Evolutionary conservation across 2,329 filamentous ascomycete species (phyloP).

Genomic region (Sporothrix pallida): DNA sequence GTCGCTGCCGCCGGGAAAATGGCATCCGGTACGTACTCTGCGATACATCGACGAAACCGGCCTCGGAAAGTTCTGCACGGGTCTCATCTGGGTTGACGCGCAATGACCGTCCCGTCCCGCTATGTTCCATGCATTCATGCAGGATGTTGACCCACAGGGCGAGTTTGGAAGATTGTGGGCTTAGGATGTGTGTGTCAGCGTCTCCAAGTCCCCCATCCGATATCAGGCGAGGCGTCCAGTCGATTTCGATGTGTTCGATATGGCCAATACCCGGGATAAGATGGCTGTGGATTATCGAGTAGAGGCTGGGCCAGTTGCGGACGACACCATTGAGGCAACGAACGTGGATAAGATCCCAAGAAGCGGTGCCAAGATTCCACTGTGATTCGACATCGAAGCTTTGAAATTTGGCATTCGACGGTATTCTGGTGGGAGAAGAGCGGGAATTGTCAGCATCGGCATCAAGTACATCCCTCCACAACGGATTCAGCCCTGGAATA

Average conservation of each 20-base stretch:
- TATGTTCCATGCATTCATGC: constrained; percentile 58
- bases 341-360: constrained; percentile 84
- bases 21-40: constrained; percentile 73
- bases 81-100: constrained; percentile 61
- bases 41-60: constrained; percentile 81
- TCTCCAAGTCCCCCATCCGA: constrained; percentile 46
- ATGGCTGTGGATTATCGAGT: constrained; percentile 72
- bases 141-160: constrained; percentile 26
- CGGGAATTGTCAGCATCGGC: not conserved
- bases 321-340: constrained; percentile 81
- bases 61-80: constrained; percentile 64
- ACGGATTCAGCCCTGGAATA: not conserved
- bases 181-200: not conserved
- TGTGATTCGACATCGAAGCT: constrained; percentile 78
- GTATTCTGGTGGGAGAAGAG: constrained; percentile 61
- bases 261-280: constrained; percentile 75
- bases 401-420: constrained; percentile 69
- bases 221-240: constrained; percentile 78
- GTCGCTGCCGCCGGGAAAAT: constrained; percentile 56
- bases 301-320: constrained; percentile 74
- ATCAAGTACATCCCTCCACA: not conserved
- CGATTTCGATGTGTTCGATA: constrained; percentile 89
- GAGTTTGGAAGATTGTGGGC: not conserved
- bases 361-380: constrained; percentile 63
- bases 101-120: constrained; percentile 63